These are phyloP conservation scores for Selaginella tamariscina DNA, from an alignment of 75 land plant genomes.

Conservation along the genomic window DNA sequence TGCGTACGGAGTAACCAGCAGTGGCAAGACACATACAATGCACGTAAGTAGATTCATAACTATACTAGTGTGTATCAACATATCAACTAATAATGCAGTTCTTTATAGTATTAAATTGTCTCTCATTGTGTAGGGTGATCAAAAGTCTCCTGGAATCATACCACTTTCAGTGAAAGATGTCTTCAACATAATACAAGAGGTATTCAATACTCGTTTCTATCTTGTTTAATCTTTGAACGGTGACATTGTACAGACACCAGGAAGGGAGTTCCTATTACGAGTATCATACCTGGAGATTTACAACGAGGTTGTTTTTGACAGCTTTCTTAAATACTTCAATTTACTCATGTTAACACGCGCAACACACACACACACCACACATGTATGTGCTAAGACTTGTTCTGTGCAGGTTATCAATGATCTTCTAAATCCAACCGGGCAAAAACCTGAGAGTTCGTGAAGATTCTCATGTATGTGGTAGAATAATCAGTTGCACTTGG, in stretches of 20 bases:
- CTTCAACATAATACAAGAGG: slow-evolving; percentile 1
- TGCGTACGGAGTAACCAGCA: slow-evolving; percentile 93
- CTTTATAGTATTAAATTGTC: no score
- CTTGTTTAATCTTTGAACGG: background rate
- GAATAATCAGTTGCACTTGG: background rate
- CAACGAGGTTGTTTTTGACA: slow-evolving; percentile 58
- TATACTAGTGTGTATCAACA: no score
- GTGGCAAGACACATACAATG: slow-evolving; percentile 90
- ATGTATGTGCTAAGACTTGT: no score
- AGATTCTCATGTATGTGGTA: background rate
- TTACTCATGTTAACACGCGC: background rate
- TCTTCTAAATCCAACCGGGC: background rate
- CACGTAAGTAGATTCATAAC: slow-evolving; percentile 42
- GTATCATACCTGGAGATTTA: slow-evolving; percentile 96
- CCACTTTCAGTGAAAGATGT: background rate
- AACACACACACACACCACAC: no score
- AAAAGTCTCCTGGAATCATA: background rate
- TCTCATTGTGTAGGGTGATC: background rate
- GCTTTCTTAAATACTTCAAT: no score
- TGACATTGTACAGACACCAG: slow-evolving; percentile 52
- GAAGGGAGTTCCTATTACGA: slow-evolving; percentile 83
- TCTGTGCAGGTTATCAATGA: background rate
- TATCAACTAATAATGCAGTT: no score
- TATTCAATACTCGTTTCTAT: background rate
- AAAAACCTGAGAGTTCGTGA: background rate